A percentile compares a stretch with the other conserved stretches of the same genome.
Evolutionary conservation across 495 filamentous ascomycete species (phyloP).

Genomic region (Penicillium fimorum): DNA sequence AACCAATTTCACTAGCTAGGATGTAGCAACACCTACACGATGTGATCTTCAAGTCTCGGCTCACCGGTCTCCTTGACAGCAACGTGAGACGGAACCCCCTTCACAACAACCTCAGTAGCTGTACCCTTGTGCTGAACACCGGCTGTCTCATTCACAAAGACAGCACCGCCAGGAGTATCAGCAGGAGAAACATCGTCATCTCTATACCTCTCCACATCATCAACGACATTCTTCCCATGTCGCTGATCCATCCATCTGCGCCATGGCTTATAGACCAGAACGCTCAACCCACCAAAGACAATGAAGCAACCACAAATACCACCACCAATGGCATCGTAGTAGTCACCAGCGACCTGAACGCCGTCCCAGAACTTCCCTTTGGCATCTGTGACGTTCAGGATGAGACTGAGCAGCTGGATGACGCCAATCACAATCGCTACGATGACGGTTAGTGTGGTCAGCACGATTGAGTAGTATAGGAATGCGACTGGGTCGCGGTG

Average conservation of each 20-base stretch:
- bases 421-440: conserved; percentile 83
- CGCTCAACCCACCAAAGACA: conserved; percentile 67
- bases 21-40: conserved; percentile 10
- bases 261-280: conserved; percentile 77
- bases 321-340: conserved; percentile 85
- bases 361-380: conserved; percentile 84
- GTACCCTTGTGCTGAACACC: background rate
- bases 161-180: background rate
- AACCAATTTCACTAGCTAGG: background rate
- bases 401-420: conserved; percentile 77
- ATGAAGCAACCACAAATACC: conserved; percentile 81
- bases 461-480: conserved; percentile 89
- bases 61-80: conserved; percentile 19
- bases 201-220: conserved; percentile 24
- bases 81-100: conserved; percentile 18
- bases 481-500: conserved; percentile 77
- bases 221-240: conserved; percentile 31
- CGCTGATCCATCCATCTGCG: conserved; percentile 55
- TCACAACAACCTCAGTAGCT: conserved; percentile 10
- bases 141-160: conserved; percentile 3
- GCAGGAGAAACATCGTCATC: conserved; percentile 16
- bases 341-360: conserved; percentile 68
- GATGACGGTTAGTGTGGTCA: conserved; percentile 82
- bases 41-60: conserved; percentile 20
- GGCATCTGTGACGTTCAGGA: conserved; percentile 70